These are phyloP conservation scores for Lentinus brumalis DNA, from an alignment of 768 basidiomycete genomes.

Conservation along the genomic window DNA sequence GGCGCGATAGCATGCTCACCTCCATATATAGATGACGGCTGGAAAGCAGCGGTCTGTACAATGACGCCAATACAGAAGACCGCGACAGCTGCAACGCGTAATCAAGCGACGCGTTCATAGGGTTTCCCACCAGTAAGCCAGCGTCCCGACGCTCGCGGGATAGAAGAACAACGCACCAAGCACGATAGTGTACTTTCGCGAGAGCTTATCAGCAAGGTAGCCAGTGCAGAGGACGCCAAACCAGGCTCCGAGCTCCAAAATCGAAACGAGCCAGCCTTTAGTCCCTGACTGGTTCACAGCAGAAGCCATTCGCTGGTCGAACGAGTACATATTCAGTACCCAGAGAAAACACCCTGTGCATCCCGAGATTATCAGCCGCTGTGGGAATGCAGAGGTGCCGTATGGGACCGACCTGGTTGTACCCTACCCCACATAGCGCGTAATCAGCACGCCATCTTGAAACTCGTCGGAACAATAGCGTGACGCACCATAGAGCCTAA, in stretches of 20 bases:
- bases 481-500: conserved; percentile 60
- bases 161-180: conserved; percentile 41
- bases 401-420: conserved; percentile 53
- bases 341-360: conserved; percentile 72
- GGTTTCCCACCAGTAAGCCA: neutral
- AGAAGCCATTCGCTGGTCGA: conserved; percentile 55
- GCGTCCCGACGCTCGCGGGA: neutral
- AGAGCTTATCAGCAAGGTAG: conserved; percentile 70
- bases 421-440: conserved; percentile 41
- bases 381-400: neutral
- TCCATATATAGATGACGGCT: conserved; percentile 66
- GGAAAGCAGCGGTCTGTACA: conserved; percentile 63
- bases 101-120: neutral
- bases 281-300: conserved; percentile 52
- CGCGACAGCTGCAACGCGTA: conserved; percentile 23
- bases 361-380: conserved; percentile 3
- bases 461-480: conserved; percentile 8
- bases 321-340: conserved; percentile 65
- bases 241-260: conserved; percentile 78
- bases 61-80: conserved; percentile 59
- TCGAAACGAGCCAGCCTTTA: conserved; percentile 74
- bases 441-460: neutral
- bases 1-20: conserved; percentile 32
- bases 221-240: conserved; percentile 74
- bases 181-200: conserved; percentile 72